phyloP scores from a whole-genome alignment of 108 stramenopile genomes.

The Skeletonema tropicum region DNA sequence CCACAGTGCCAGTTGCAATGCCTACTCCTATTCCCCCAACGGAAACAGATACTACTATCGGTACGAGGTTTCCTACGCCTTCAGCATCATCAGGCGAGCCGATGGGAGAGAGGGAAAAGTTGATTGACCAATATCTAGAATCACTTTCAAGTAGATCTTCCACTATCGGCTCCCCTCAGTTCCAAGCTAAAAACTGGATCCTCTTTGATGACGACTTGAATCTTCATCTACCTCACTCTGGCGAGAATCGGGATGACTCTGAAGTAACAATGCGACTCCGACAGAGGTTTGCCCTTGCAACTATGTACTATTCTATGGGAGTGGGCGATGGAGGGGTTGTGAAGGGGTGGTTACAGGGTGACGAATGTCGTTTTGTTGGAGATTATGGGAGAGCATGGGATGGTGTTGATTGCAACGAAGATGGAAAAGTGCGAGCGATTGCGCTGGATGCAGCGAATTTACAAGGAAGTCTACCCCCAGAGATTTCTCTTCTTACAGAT shows the following conservation, averaged over 20 bases:
- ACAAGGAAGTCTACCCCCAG: conserved; percentile 38
- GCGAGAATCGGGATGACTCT: conserved; percentile 8
- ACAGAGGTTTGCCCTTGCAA: conserved; percentile 73
- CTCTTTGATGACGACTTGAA: conserved; percentile 44
- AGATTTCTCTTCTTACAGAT: conserved; percentile 47
- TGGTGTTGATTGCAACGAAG: conserved; percentile 58
- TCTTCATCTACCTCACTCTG: conserved; percentile 5
- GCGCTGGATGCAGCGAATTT: conserved; percentile 51
- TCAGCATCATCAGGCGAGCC: conserved; percentile 4
- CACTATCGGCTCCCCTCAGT: conserved; percentile 50
- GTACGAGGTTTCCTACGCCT: not conserved
- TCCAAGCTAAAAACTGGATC: conserved; percentile 62
- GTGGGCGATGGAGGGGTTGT: conserved; percentile 27
- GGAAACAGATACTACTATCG: not conserved
- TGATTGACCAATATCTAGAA: conserved; percentile 22
- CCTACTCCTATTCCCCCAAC: not conserved
- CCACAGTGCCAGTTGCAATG: not conserved
- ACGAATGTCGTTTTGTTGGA: conserved; percentile 63
- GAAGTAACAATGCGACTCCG: conserved; percentile 46
- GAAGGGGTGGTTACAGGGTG: conserved; percentile 69
- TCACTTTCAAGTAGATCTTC: conserved; percentile 39
- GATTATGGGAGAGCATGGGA: conserved; percentile 51
- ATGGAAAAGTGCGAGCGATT: conserved; percentile 54
- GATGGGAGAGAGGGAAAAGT: conserved; percentile 14
- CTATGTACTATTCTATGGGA: conserved; percentile 62